These are phyloP conservation scores for Suhomyces taliae DNA, from an alignment of 1,139 yeast species.

Conservation along the genomic window DNA sequence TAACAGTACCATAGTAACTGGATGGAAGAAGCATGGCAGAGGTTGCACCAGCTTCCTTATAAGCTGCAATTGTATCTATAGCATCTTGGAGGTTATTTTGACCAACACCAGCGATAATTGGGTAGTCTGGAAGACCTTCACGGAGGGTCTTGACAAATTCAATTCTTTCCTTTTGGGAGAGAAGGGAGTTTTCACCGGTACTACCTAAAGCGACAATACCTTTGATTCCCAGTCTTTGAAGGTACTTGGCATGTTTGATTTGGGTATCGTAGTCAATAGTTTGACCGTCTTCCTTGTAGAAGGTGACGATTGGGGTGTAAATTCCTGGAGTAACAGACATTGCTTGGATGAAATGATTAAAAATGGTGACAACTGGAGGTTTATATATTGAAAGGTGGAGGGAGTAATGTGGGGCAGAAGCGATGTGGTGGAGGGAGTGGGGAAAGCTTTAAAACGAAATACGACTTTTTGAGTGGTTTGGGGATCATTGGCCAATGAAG, in stretches of 20 bases:
- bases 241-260: slow-evolving; percentile 33
- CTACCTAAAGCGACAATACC: slow-evolving; percentile 40
- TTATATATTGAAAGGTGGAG: slow-evolving; percentile 4
- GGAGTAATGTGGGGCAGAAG: slow-evolving; percentile 1
- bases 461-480: no score
- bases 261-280: slow-evolving; percentile 36
- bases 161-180: slow-evolving; percentile 43
- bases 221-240: slow-evolving; percentile 29
- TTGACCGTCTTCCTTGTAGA: slow-evolving; percentile 29
- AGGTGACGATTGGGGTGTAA: slow-evolving; percentile 42
- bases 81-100: slow-evolving; percentile 43
- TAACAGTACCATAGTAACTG: slow-evolving; percentile 44
- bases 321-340: slow-evolving; percentile 16
- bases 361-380: neutral
- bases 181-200: slow-evolving; percentile 49
- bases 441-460: no score
- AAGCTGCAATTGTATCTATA: slow-evolving; percentile 33
- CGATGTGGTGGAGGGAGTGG: slow-evolving; percentile 3
- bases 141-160: slow-evolving; percentile 32
- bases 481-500: no score
- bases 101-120: slow-evolving; percentile 48
- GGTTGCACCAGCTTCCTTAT: slow-evolving; percentile 44
- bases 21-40: slow-evolving; percentile 47
- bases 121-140: slow-evolving; percentile 35
- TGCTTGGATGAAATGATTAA: neutral